Percentiles rank a stretch among this genome's conserved stretches.
Evolutionary conservation across 2,329 filamentous ascomycete species (phyloP).

Genomic region (Tolypocladium nubicola): DNA sequence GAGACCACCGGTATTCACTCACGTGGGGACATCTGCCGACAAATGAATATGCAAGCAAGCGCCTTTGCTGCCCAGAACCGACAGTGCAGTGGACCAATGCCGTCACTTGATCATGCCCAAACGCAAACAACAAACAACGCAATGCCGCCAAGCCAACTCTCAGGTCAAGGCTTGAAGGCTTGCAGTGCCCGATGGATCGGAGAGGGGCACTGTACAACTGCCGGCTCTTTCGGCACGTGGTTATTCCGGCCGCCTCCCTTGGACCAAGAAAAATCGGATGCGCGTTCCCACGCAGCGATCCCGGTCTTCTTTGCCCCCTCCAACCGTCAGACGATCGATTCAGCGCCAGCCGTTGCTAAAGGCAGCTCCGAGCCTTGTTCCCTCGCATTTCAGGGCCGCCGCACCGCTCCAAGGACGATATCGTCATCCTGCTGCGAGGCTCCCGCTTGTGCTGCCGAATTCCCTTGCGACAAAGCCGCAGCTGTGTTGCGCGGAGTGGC

Average conservation of each 20-base stretch:
- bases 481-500: not conserved
- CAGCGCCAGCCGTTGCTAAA: not conserved
- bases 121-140: too few species aligned
- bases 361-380: not conserved
- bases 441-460: not conserved
- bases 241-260: not conserved
- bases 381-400: not conserved
- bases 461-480: not conserved
- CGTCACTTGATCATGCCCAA: not conserved
- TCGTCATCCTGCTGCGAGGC: not conserved
- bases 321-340: not conserved
- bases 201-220: not conserved
- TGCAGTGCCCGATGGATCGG: not conserved
- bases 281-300: not conserved
- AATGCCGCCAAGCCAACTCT: too few species aligned
- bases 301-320: not conserved
- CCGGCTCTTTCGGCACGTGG: not conserved
- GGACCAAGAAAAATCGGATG: constrained; percentile 1
- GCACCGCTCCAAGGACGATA: not conserved
- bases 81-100: not conserved
- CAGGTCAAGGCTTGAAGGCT: not conserved
- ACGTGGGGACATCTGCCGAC: not conserved
- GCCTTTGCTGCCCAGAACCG: not conserved
- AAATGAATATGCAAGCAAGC: not conserved
- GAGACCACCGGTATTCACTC: not conserved